phyloP scores from a whole-genome alignment of 495 filamentous ascomycete species.

The Aspergillus cavernicola region DNA sequence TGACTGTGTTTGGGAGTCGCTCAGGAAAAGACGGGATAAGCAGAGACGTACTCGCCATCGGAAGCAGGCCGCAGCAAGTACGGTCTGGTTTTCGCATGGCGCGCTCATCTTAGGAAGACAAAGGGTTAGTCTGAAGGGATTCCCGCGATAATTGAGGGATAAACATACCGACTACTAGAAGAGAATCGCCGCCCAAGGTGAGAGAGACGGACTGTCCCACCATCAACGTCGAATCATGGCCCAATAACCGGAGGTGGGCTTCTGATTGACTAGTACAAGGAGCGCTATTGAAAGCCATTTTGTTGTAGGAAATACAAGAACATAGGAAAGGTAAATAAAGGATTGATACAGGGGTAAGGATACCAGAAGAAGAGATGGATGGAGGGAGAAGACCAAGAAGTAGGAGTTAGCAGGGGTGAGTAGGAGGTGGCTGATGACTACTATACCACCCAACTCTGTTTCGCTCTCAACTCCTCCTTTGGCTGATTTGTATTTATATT shows the following conservation, averaged over 20 bases:
- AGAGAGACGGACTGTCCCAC: slow-evolving; percentile 59
- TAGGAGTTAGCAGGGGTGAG: no score
- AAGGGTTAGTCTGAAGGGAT: background rate
- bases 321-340: slow-evolving; percentile 8
- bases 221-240: slow-evolving; percentile 43
- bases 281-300: slow-evolving; percentile 25
- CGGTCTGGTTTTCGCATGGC: slow-evolving; percentile 29
- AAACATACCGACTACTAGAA: slow-evolving; percentile 58
- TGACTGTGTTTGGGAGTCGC: slow-evolving; percentile 5
- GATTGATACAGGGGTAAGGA: slow-evolving; percentile 7
- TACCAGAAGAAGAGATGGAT: background rate
- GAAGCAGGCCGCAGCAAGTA: slow-evolving; percentile 32
- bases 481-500: no score
- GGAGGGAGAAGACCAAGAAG: background rate
- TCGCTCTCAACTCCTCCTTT: no score
- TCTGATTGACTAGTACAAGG: slow-evolving; percentile 21
- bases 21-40: background rate
- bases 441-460: no score
- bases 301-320: slow-evolving; percentile 14
- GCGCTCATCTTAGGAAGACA: slow-evolving; percentile 34
- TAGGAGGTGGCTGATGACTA: no score
- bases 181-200: slow-evolving; percentile 59
- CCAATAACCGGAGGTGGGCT: slow-evolving; percentile 22
- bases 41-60: slow-evolving; percentile 29
- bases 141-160: background rate